Base-by-base conservation (phyloP, 2,329 filamentous ascomycete genomes). In the Lecanicillium sp. region DNA sequence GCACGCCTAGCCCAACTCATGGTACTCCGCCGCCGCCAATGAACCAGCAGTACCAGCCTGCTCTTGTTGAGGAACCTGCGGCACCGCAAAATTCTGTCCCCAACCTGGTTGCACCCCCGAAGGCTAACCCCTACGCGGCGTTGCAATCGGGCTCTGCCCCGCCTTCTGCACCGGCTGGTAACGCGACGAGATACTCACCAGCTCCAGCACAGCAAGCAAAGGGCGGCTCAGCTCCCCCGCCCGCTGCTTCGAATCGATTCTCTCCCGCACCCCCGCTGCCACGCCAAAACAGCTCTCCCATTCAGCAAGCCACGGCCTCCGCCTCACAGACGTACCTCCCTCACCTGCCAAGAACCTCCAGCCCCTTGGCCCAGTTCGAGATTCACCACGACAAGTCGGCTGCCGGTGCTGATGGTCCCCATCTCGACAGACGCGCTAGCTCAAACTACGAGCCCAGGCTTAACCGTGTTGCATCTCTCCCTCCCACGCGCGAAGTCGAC, bases 281-380 rank as follows among this genome's bases (percentile, higher is more conserved):
- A 6, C 70, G 74, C 11, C 63, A 67, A 2, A 62, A 66, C n/a
- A 68, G 62, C 38, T 73, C 76, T 15, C 70, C 68, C 15, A 62
- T 64, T 51, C 46, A 64, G 14, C 57, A 67, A 12, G 56, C 59
- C 23, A 54, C 61, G 21, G 57, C 67, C 6, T 64, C 62, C 17
- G 60, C 66, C 1, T 63, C 71, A 8, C 69, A 74, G 21, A 66
- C 76, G 12, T 62, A 71, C 30, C 65, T 83, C 33, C 68, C 78
- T 39, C 79, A 84, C 57, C 73, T 80, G 52, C 81, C 81, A 8
- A 70, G 81, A 53, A 84, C 81, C 2, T 84, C 81, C 2, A 85
- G 81, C 54, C 81, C 81, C 1, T 62, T 84, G 50, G 81, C 81
- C 5, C 79, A 84, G 55, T 83, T 81, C 50, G 81, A 84, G 59